Base-by-base conservation (phyloP, 495 filamentous ascomycete species). In the Trichoderma asperelloides region DNA sequence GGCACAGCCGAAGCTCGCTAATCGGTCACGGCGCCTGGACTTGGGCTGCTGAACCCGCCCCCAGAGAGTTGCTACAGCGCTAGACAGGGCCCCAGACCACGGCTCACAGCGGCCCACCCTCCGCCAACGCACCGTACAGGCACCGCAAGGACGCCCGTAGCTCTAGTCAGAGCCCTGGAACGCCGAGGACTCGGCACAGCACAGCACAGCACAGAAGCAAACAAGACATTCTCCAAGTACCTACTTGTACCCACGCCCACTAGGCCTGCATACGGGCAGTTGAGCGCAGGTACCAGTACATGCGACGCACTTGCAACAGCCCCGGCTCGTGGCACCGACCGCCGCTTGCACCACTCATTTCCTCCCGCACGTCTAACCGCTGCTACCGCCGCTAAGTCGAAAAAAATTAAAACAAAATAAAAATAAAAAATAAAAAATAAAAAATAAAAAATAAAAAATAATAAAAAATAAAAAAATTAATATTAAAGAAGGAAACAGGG, bases 341-440 rank as follows among this genome's bases (percentile, higher is more conserved):
- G 55, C 30, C 55, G 55, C 55, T 8, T 60, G 55, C 55, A 60
- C 25, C n/a, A 23, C 16, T 60, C 13, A 60, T 13, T 25, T 28
- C 25, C 18, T 21, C 21, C 21, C 49, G n/a, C 49, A 47, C n/a
- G 12, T 15, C 23, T 30, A 60, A 30, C 27, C 25, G 55, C 55
- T 30, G 66, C 66, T 51, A 27, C 51, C 71, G 30, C 71, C 68
- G 63, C 67, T 37, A 67, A 62, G 64, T 49, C 47, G 65, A 40
- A 21, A 69, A 28, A 62, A 51, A 41, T 9, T 27, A 49, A 47
- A 66, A 45, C 21, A 28, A 68, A 41, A 30, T 4, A 9, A 51
- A 45, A 21, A 67, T n/a, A 6, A 9, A 66, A 6, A 47, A 67
- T 39, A 66, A 67, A n/a, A 45, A 67, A 16, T 13, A 27, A 66